Conservation (phyloP, 768 basidiomycete species). For the Podaxis rugospora region DNA sequence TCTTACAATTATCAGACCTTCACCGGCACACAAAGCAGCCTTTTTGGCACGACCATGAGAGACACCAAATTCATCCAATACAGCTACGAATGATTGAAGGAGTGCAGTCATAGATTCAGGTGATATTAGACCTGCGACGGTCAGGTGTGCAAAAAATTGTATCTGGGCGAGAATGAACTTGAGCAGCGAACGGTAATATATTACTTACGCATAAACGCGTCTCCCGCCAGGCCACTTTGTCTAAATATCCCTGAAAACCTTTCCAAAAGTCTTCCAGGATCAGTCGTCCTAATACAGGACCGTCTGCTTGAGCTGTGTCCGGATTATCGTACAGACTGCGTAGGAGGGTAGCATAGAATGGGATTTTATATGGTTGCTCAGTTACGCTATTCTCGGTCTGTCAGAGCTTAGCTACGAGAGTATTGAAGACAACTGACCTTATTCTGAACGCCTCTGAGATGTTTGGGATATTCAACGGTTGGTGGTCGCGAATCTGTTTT, state of each 20-base stretch:
- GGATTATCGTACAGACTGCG: slow-evolving; percentile 56
- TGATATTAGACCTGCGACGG: slow-evolving; percentile 70
- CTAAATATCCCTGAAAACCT: slow-evolving; percentile 84
- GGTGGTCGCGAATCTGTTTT: slow-evolving; percentile 57
- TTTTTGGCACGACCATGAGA: slow-evolving; percentile 81
- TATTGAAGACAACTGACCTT: slow-evolving; percentile 38
- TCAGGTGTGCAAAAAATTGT: slow-evolving; percentile 89
- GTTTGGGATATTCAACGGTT: slow-evolving; percentile 52
- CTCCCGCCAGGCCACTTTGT: slow-evolving; percentile 89
- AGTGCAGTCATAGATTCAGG: slow-evolving; percentile 75
- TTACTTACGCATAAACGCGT: slow-evolving; percentile 77
- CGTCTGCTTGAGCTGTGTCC: slow-evolving; percentile 32
- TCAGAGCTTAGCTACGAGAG: slow-evolving; percentile 5
- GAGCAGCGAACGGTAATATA: not conserved
- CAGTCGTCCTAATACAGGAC: slow-evolving; percentile 56
- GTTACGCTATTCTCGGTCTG: slow-evolving; percentile 53
- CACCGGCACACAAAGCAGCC: slow-evolving; percentile 76
- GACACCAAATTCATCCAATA: slow-evolving; percentile 86
- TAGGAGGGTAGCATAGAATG: slow-evolving; percentile 81
- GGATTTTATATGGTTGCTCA: slow-evolving; percentile 92
- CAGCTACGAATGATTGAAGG: slow-evolving; percentile 78
- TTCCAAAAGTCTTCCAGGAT: slow-evolving; percentile 88
- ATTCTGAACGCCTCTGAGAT: slow-evolving; percentile 74
- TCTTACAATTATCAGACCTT: slow-evolving; percentile 72
- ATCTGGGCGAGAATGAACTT: slow-evolving; percentile 47